phyloP scores from a whole-genome alignment of 2,329 filamentous ascomycete species.

The Penicillium sclerotiorum region DNA sequence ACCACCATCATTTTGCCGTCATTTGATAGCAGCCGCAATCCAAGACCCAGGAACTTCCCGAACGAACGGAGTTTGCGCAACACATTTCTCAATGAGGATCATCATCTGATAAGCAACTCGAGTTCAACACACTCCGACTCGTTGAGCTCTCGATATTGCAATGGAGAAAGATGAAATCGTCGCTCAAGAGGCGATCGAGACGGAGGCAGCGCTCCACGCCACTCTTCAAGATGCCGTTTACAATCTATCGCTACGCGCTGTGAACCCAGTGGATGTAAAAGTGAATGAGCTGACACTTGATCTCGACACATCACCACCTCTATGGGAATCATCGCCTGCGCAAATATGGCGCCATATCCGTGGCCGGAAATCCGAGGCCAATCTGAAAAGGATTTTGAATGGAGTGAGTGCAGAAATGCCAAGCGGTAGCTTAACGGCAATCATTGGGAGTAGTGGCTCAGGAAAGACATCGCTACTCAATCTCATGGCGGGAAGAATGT shows the following conservation, averaged over 20 bases:
- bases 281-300: conserved; percentile 38
- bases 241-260: conserved; percentile 44
- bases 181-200: conserved; percentile 11
- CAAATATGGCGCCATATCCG: conserved; percentile 36
- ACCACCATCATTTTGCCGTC: not conserved
- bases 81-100: no score
- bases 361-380: conserved; percentile 25
- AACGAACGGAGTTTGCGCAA: no score
- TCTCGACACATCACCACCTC: conserved; percentile 35
- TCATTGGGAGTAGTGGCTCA: conserved; percentile 73
- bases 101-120: not conserved
- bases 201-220: conserved; percentile 5
- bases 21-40: no score
- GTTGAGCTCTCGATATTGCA: not conserved
- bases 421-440: conserved; percentile 70
- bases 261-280: conserved; percentile 43
- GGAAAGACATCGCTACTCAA: conserved; percentile 75
- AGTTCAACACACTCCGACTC: not conserved
- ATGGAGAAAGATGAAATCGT: conserved; percentile 23
- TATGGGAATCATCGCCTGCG: conserved; percentile 36
- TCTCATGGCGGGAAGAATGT: conserved; percentile 69
- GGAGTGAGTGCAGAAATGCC: conserved; percentile 66
- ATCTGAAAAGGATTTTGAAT: conserved; percentile 58
- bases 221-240: conserved; percentile 17
- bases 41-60: no score